These are phyloP conservation scores for Colletotrichum lupini DNA, from an alignment of 2,329 filamentous ascomycete genomes.

Conservation along the genomic window DNA sequence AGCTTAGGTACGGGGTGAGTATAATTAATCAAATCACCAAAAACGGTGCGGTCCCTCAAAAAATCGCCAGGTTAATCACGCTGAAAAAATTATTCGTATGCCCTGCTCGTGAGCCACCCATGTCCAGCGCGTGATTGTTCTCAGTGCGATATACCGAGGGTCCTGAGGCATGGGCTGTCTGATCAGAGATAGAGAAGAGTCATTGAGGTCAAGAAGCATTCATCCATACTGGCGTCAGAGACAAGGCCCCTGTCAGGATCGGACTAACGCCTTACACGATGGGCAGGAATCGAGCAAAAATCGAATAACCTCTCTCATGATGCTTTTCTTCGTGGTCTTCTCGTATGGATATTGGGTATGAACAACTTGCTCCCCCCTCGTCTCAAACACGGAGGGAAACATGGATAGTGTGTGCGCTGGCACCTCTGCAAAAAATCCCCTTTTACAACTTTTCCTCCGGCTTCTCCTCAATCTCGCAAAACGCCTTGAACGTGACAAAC, in stretches of 20 bases:
- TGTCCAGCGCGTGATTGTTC: background rate
- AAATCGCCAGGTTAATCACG: no score
- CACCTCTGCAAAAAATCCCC: background rate
- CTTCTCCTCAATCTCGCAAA: conserved; percentile 80
- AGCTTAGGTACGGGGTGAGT: no score
- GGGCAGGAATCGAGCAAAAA: background rate
- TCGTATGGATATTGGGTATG: conserved; percentile 26
- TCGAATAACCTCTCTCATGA: conserved; percentile 1
- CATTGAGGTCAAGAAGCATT: background rate
- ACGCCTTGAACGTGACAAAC: conserved; percentile 92
- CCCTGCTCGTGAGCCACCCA: no score
- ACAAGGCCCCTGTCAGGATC: background rate
- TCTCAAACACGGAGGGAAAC: background rate
- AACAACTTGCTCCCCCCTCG: background rate
- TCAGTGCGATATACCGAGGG: background rate
- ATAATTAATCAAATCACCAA: no score
- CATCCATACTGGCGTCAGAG: background rate
- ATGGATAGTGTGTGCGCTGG: background rate
- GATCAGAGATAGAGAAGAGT: background rate
- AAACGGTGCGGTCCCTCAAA: no score
- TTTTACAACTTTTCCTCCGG: conserved; percentile 44
- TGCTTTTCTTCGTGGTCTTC: background rate
- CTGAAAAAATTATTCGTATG: no score
- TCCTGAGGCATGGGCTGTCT: background rate
- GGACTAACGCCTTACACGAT: background rate